Conservation (phyloP, 2,329 filamentous ascomycete genomes). For the Phyllosticta citriasiana region DNA sequence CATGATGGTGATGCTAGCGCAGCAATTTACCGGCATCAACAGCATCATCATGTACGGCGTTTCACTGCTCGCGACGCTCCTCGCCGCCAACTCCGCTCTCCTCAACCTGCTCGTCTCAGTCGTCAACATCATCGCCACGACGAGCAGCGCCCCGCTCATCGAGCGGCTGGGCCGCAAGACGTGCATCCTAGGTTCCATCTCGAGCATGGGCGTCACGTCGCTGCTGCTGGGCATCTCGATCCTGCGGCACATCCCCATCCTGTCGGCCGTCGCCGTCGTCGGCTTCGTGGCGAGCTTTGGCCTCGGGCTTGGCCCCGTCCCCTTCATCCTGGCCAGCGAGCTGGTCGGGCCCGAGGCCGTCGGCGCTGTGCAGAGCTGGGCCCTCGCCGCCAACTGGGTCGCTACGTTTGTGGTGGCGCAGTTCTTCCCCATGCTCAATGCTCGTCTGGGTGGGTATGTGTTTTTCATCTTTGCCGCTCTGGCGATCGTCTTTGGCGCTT, state of each 20-base stretch:
- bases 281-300: conserved; percentile 85
- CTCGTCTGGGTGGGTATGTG: conserved; percentile 67
- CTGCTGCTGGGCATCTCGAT: conserved; percentile 74
- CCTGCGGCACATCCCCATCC: conserved; percentile 55
- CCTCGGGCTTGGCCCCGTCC: conserved; percentile 82
- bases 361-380: conserved; percentile 83
- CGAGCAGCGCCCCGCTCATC: conserved; percentile 70
- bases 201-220: conserved; percentile 73
- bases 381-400: conserved; percentile 75
- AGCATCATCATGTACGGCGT: conserved; percentile 98
- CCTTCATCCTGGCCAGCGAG: conserved; percentile 88
- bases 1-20: conserved; percentile 86
- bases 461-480: conserved; percentile 85
- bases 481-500: conserved; percentile 57
- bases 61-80: conserved; percentile 68
- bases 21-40: conserved; percentile 84
- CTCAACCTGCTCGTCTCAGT: conserved; percentile 81
- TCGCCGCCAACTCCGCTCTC: conserved; percentile 70
- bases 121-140: conserved; percentile 76
- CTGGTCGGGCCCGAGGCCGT: conserved; percentile 85
- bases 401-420: conserved; percentile 89
- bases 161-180: conserved; percentile 82
- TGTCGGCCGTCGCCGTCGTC: conserved; percentile 74
- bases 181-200: conserved; percentile 71
- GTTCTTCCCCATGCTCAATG: conserved; percentile 84